Evolutionary conservation across 768 basidiomycete genomes (phyloP).

Genomic region (Collybia sordida): DNA sequence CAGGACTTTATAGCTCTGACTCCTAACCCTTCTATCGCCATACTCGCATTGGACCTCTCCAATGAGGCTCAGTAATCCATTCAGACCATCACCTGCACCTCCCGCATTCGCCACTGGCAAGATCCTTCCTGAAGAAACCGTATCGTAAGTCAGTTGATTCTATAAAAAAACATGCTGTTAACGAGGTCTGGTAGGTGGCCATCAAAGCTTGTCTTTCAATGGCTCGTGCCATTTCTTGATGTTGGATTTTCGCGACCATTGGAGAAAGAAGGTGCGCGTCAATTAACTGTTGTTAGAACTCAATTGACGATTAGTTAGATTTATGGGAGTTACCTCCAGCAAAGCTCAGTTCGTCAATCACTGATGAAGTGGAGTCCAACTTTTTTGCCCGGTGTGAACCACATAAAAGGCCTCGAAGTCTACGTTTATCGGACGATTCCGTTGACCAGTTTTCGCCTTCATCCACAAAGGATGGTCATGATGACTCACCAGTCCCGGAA

Average conservation of each 20-base stretch:
- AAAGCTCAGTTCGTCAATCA: slow-evolving; percentile 30
- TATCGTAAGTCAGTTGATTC: slow-evolving; percentile 10
- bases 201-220: slow-evolving; percentile 42
- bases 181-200: slow-evolving; percentile 20
- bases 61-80: slow-evolving; percentile 12
- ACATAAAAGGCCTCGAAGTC: slow-evolving; percentile 28
- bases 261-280: slow-evolving; percentile 42
- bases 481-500: not conserved
- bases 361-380: slow-evolving; percentile 35
- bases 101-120: slow-evolving; percentile 18
- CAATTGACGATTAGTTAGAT: slow-evolving; percentile 27
- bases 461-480: slow-evolving; percentile 7
- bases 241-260: slow-evolving; percentile 52
- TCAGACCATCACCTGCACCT: slow-evolving; percentile 17
- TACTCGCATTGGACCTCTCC: not conserved
- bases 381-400: slow-evolving; percentile 46
- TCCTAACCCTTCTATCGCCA: no score
- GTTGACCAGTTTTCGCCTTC: not conserved
- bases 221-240: slow-evolving; percentile 45
- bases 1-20: no score
- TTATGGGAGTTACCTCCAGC: slow-evolving; percentile 42
- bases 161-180: not conserved
- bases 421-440: not conserved
- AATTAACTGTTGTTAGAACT: not conserved
- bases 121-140: slow-evolving; percentile 14